Evolutionary conservation across 164 flowering plant species (phyloP).

Genomic region (Nymphaea colorata): DNA sequence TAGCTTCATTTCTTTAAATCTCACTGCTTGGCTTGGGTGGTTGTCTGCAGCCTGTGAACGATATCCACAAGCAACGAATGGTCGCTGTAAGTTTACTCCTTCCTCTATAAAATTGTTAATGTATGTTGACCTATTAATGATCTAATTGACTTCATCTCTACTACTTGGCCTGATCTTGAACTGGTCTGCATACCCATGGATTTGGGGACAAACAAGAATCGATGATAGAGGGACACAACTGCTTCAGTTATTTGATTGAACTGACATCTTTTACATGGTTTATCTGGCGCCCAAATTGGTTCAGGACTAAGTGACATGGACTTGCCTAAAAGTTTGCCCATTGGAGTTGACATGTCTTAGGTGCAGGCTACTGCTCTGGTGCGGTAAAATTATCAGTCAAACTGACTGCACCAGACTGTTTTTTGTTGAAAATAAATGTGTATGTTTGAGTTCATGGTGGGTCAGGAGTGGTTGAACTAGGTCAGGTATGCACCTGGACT

Average conservation of each 20-base stretch:
- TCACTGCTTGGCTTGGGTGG: conserved; percentile 4
- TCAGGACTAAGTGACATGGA: too few species aligned
- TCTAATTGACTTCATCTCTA: not conserved
- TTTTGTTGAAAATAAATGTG: too few species aligned
- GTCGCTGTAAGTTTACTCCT: conserved; percentile 39
- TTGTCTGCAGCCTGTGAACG: conserved; percentile 42
- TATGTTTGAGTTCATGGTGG: too few species aligned
- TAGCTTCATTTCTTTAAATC: conserved; percentile 4
- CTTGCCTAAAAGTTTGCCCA: too few species aligned
- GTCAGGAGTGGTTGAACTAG: too few species aligned
- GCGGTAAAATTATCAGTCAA: too few species aligned
- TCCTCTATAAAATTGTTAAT: not conserved
- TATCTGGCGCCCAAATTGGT: too few species aligned
- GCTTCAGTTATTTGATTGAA: not conserved
- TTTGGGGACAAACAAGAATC: not conserved
- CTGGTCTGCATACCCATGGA: not conserved
- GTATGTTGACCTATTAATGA: not conserved
- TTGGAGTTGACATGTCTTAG: too few species aligned
- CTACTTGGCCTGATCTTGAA: not conserved
- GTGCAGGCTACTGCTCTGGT: too few species aligned
- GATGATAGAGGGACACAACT: not conserved
- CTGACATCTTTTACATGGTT: not conserved
- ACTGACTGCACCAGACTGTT: too few species aligned
- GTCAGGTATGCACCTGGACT: too few species aligned
- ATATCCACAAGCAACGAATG: conserved; percentile 70